Base-by-base conservation (phyloP, 169 alveolate species). In the Babesia sp. region DNA sequence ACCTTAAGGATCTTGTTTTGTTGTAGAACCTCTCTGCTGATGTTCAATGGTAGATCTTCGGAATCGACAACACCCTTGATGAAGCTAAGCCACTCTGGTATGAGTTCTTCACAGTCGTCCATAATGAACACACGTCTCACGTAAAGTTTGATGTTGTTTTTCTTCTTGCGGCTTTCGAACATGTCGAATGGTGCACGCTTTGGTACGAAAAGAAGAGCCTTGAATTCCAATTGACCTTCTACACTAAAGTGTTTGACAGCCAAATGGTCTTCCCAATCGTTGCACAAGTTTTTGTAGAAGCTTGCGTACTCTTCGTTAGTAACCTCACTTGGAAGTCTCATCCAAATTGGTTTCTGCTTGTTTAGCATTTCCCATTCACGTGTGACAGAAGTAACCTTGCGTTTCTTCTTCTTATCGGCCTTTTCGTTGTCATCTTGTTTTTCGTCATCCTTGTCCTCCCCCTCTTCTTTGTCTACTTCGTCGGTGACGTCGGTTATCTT, bases 101-200 rank as follows among this genome's bases (percentile, higher is more conserved):
- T 97, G 71, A 98, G 86, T 74, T 98, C 99, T 80, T 97, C 99
- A 89, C 99, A 98, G 92, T 98, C 99, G 91, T 97, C 99, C 99
- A 97, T 98, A 89, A 98, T 98, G 95, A 98, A 98, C 64, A 98
- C 99, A 72, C 99, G 93, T 56, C 99, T 91, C 59, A 98, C 99
- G 87, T 98, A 98, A 66, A 98, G 89, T 88, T 97, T 97, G 92
- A 98, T 95, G 96, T 97, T 98, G 90, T 97, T 97, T 90, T 97
- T 91, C 97, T 97, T 98, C 95, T 97, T 97, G 91, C 98, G 95
- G 82, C 98, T 95, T 91, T 98, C 99, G 86, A 98, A 98, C 84
- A 98, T 93, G 84, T 98, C 99, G 94, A 97, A 98, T 50, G 99
- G 99, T 34, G 99, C 99, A 84, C 99, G 90, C 92, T 96, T 97